These are phyloP conservation scores for Amaranthus hypochondriacus DNA, from an alignment of 148 eudicot genomes.

Conservation along the genomic window DNA sequence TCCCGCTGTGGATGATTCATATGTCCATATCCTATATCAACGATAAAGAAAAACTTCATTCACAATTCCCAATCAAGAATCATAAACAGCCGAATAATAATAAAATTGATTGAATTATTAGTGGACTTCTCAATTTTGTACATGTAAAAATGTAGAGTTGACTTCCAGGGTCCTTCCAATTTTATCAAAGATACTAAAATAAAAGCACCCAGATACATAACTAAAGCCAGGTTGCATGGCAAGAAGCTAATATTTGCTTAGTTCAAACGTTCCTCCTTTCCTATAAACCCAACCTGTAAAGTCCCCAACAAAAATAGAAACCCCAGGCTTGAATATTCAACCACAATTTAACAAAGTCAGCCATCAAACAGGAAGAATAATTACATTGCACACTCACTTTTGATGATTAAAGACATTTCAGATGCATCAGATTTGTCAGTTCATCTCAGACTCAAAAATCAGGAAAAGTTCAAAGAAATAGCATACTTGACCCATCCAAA, in stretches of 20 bases:
- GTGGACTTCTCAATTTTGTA: background rate
- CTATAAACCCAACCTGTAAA: too few species aligned
- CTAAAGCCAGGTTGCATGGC: too few species aligned
- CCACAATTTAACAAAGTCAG: too few species aligned
- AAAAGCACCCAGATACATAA: too few species aligned
- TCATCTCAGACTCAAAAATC: background rate
- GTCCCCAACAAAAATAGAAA: too few species aligned
- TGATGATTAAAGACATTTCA: too few species aligned
- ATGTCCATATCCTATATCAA: slow-evolving; percentile 86
- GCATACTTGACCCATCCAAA: background rate
- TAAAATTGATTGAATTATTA: background rate
- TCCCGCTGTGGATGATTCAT: slow-evolving; percentile 67
- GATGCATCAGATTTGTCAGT: too few species aligned
- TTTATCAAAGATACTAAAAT: background rate
- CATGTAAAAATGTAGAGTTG: background rate
- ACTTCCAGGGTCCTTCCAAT: background rate
- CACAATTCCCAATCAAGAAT: background rate
- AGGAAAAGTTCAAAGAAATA: background rate
- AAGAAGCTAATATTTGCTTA: too few species aligned
- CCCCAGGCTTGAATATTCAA: too few species aligned
- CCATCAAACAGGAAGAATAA: too few species aligned
- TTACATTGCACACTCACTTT: too few species aligned
- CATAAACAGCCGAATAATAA: slow-evolving; percentile 1
- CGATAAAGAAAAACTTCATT: slow-evolving; percentile 9
- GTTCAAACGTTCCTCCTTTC: too few species aligned